Base-by-base conservation (phyloP, 805 yeast species). In the Teunomyces aglyptinius region DNA sequence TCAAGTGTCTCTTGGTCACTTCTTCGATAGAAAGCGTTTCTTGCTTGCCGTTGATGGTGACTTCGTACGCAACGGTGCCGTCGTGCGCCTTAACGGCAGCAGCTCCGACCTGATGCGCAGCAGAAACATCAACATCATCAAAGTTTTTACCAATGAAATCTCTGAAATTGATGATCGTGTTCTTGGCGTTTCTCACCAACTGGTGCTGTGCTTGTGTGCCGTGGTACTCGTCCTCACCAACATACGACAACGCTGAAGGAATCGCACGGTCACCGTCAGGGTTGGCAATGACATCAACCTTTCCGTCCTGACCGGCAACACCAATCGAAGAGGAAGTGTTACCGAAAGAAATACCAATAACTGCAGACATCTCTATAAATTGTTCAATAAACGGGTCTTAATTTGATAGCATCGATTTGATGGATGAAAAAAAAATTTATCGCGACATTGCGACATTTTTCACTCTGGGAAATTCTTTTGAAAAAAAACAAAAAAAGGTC, bases 251-350 rank as follows among this genome's bases (percentile, higher is more conserved):
- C 49, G 87, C 86, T 24, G 98, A 86, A 51, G 98, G 96, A 65
- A 94, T 94, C 50, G 92, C 80, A 75, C 98, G 89, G 73, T 94
- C 98, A 69, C 99, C 99, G 64, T 94, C 99, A 57, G 95, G 97
- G 82, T 94, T 92, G 57, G 99, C 99, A 67, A 94, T 92, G 56
- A 94, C 96, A 64, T 94, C 97, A 53, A 89, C 94, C 67, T 86
- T 87, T 52, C 97, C 97, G 61, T 92, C 97, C 55, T 75, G 68
- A 51, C 78, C 72, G 56, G 91, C 86, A 61, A 84, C 88, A 42
- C 98, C 97, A 66, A 94, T 90, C 49, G 97, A 88, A 42, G 97
- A 86, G 50, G 96, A 82, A 41, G 96, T 86, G 81, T 94, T 94
- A 68, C 99, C 99, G 68, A 94, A 92, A 36, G 97, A 84, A 66